Evolutionary conservation across 2,329 filamentous ascomycete species (phyloP), one percentile per base, ranked within the genome.

Genomic region (Neoarthrinium moseri): DNA sequence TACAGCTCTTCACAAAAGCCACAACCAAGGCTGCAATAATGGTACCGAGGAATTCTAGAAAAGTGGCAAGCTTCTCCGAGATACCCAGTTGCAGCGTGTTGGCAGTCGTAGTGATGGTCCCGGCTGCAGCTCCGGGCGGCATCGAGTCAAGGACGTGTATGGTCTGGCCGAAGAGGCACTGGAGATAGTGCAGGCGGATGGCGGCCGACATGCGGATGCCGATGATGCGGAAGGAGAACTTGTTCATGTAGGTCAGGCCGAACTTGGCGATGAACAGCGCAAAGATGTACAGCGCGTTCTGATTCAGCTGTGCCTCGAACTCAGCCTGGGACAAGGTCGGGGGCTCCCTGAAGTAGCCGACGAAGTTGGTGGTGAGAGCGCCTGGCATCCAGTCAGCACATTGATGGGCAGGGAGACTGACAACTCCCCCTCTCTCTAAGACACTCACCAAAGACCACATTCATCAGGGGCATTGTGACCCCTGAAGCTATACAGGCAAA

Each of bases 181-280:
- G 71, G 13, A 91, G 71, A 54, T 87, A 90, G 53, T 82, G 74
- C 24, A 84, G 72, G 22, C 87, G 74, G 39, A 85, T 73, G 13
- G 73, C 78, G 2, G 81, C 78, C 5, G 81, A 84, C 52, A 84
- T 71, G 23, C 80, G 74, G 46, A 84, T 78, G 20, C 80, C 80
- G 48, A 83, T 80, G 62, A 84, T 75, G 18, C 81, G 78, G 51
- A 83, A 83, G 29, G 70, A 69, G 55, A 83, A 80, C 74, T 78
- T 13, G 6, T 7, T 10, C 48, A 84, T 67, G 51, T 88, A 89
- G 49, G 78, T 80, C 32, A 87, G 67, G 15, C 68, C 58, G 53
- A 87, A 83, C 38, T 84, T 81, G 12, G 70, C 85, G 32, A 90
- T 64, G 61, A 90, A 91, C 6, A 91, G 70, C 45, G 81, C 81